Conservation (phyloP, 345 rosid species). For the Litchi chinensis region DNA sequence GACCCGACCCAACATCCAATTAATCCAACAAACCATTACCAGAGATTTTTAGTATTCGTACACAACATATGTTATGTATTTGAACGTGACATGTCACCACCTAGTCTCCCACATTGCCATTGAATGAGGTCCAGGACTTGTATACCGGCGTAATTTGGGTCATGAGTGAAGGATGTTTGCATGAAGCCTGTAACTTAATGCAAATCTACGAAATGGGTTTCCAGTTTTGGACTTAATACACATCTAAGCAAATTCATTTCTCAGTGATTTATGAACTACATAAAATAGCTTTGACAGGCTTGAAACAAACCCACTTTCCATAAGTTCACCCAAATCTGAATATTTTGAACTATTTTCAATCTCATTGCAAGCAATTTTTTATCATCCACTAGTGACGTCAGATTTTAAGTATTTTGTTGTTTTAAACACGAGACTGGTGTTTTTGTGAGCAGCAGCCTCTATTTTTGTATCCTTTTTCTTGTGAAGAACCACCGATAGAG, state of each 20-base stretch:
- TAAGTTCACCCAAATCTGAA: neutral
- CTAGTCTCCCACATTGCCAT: too few species aligned
- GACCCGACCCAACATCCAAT: too few species aligned
- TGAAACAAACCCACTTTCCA: neutral
- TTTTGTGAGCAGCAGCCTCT: neutral
- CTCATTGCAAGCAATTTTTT: neutral
- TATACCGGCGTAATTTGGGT: neutral
- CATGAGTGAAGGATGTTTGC: too few species aligned
- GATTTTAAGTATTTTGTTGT: neutral
- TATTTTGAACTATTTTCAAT: neutral
- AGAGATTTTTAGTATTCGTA: too few species aligned
- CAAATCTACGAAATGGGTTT: neutral
- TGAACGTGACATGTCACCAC: neutral
- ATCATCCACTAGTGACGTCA: neutral
- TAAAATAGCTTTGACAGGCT: neutral
- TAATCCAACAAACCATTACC: too few species aligned
- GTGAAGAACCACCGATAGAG: neutral
- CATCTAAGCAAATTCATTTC: too few species aligned
- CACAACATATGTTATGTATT: neutral
- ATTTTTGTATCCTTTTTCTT: neutral
- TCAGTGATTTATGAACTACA: neutral
- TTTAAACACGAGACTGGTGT: neutral
- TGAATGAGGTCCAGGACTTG: neutral
- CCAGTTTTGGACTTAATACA: neutral
- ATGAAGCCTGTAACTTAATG: neutral